These are phyloP conservation scores for Metarhizium sp. DNA, from an alignment of 2,329 filamentous ascomycete species.

Conservation along the genomic window DNA sequence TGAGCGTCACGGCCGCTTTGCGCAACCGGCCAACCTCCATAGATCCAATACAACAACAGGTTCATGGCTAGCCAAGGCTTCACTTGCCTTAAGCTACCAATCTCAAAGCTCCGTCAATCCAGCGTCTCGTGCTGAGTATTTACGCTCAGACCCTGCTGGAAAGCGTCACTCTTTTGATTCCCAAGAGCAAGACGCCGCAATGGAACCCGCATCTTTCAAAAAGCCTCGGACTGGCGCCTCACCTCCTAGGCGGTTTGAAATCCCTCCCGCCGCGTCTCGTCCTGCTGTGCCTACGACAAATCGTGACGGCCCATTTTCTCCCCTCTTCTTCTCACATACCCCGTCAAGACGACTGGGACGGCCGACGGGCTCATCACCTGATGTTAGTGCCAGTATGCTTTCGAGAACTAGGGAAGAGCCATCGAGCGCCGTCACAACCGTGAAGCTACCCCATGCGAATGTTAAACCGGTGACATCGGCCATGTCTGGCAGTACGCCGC, in stretches of 20 bases:
- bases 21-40: conserved; percentile 1
- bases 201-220: conserved; percentile 31
- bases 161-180: conserved; percentile 17
- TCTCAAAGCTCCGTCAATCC: background rate
- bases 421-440: conserved; percentile 38
- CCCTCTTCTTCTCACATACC: conserved; percentile 43
- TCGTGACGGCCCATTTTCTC: conserved; percentile 34
- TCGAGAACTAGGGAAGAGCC: conserved; percentile 33
- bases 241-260: conserved; percentile 34
- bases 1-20: conserved; percentile 8
- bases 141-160: conserved; percentile 9
- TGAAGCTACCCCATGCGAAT: conserved; percentile 45
- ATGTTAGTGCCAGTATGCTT: conserved; percentile 37
- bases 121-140: conserved; percentile 2
- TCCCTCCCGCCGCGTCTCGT: conserved; percentile 22
- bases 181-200: conserved; percentile 15
- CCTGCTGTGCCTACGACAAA: conserved; percentile 9
- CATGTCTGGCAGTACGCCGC: conserved; percentile 40
- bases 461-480: conserved; percentile 37
- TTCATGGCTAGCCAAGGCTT: background rate
- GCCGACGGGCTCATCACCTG: conserved; percentile 29
- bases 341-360: conserved; percentile 26
- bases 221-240: conserved; percentile 37
- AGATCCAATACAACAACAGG: background rate
- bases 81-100: background rate